These are phyloP conservation scores for Peniophora sp. DNA, from an alignment of 1,284 basidiomycete species.

Conservation along the genomic window DNA sequence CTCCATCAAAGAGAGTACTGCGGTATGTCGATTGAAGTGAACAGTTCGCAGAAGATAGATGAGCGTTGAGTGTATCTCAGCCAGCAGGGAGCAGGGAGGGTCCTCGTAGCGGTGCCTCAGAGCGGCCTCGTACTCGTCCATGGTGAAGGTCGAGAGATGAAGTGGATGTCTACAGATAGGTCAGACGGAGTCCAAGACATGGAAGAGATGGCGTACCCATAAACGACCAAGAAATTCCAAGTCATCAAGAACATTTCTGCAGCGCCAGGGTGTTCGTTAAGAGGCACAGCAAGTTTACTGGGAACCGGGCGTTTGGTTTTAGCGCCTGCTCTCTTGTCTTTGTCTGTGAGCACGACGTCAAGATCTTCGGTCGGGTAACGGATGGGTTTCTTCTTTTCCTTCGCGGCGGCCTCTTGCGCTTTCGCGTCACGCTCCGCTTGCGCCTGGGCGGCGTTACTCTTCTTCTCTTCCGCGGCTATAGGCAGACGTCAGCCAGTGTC, in stretches of 20 bases:
- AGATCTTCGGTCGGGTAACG: conserved; percentile 84
- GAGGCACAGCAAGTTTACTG: conserved; percentile 59
- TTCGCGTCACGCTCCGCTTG: conserved; percentile 59
- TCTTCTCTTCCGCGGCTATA: conserved; percentile 45
- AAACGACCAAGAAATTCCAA: conserved; percentile 91
- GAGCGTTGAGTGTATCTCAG: conserved; percentile 84
- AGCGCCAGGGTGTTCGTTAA: conserved; percentile 58
- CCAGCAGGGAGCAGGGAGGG: conserved; percentile 69
- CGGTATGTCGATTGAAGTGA: conserved; percentile 60
- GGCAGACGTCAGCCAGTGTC: conserved; percentile 9
- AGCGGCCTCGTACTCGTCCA: conserved; percentile 91
- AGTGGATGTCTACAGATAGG: conserved; percentile 63
- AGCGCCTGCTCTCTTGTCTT: conserved; percentile 72
- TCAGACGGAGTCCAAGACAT: not conserved
- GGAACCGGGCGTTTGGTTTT: conserved; percentile 65
- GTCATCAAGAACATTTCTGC: conserved; percentile 84
- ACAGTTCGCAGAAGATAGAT: conserved; percentile 86
- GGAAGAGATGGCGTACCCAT: conserved; percentile 50
- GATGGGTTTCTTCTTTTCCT: conserved; percentile 84
- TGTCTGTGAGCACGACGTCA: conserved; percentile 67
- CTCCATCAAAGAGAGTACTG: conserved; percentile 55
- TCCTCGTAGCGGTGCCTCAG: conserved; percentile 72
- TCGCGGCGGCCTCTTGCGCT: conserved; percentile 65
- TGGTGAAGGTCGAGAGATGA: conserved; percentile 81
- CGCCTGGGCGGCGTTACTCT: conserved; percentile 60